Base-by-base conservation (phyloP, 1,284 basidiomycete species). In the Chalciporus piperatoides region DNA sequence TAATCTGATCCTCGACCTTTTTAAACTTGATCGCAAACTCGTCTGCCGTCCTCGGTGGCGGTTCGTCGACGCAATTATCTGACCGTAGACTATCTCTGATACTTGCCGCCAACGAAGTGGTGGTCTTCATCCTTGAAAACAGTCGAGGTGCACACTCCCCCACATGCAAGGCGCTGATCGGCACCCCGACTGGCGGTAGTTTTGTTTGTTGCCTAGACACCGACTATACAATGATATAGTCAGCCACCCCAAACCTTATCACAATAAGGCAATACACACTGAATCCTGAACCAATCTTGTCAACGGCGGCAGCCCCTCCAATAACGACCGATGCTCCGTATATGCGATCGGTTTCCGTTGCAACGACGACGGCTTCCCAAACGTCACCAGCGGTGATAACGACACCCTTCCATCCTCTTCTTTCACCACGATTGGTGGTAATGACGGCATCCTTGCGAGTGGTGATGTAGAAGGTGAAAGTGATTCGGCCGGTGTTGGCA, bases 391-490 rank as follows among this genome's bases (percentile, higher is more conserved):
- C 9, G 60, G 52, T 0, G 52, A 55, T 1, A 50, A 14, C 25
- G 43, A 46, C 5, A 37, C 42, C 24, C 41, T 41, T 3, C 14
- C 1, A 0, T 63, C 63, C 11, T 65, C 64, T 5, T 52, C 19
- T 49, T 65, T 65, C 42, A 69, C 53, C 8, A 59, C 59, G 39
- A 65, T 69, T 19, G 63, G 59, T 0, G 64, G 64, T 24, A 69
- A 42, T 15, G 67, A 69, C 12, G 21, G 55, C 35, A 59, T 27
- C 15, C 64, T 46, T 14, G 46, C 50, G 1, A 51, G 45, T 0
- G 60, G 54, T 0, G 49, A 52, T 38, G 32, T 40, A 2, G 49
- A 21, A 0, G 64, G 64, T 11, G 62, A 63, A n/a, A 48, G 39
- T 0, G 63, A 65, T 19, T 53, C 52, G 10, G 65, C 54, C 17